Conservation (phyloP, 2,329 filamentous ascomycete species). For the Curvularia spicifera region DNA sequence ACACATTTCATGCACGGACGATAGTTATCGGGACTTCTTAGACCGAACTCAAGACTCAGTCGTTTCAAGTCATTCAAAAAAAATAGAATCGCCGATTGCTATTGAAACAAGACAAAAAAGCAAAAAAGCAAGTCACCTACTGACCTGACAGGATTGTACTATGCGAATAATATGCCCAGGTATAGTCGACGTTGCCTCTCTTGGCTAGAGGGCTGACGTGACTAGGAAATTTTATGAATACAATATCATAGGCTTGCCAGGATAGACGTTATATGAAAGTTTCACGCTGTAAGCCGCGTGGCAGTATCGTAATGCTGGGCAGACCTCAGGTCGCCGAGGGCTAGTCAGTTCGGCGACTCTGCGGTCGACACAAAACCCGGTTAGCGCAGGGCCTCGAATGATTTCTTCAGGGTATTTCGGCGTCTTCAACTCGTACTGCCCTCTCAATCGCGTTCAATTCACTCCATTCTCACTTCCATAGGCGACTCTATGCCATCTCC, state of each 20-base stretch:
- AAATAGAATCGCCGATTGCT: not conserved
- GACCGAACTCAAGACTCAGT: not conserved
- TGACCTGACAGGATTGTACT: not conserved
- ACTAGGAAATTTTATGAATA: not conserved
- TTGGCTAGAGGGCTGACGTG: not conserved
- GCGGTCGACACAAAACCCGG: not conserved
- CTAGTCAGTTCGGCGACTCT: not conserved
- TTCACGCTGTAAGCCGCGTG: not conserved
- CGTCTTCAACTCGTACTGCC: conserved; percentile 5
- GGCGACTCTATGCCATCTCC: conserved; percentile 9
- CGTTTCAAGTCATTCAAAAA: not conserved
- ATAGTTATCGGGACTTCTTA: not conserved
- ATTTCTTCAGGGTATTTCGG: conserved; percentile 5
- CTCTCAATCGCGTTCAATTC: conserved; percentile 6
- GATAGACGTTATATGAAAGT: not conserved
- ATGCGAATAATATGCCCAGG: not conserved
- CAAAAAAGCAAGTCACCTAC: not conserved
- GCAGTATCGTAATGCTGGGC: not conserved
- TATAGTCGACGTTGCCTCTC: not conserved
- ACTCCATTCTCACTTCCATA: not conserved
- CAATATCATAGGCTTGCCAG: not conserved
- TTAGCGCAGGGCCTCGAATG: not conserved
- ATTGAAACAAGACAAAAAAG: not conserved
- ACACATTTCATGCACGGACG: not conserved
- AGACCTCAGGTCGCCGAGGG: not conserved